A percentile compares a stretch with the other conserved stretches of the same genome.
Conservation (phyloP, 306 rosid species). For the Fagus crenata region DNA sequence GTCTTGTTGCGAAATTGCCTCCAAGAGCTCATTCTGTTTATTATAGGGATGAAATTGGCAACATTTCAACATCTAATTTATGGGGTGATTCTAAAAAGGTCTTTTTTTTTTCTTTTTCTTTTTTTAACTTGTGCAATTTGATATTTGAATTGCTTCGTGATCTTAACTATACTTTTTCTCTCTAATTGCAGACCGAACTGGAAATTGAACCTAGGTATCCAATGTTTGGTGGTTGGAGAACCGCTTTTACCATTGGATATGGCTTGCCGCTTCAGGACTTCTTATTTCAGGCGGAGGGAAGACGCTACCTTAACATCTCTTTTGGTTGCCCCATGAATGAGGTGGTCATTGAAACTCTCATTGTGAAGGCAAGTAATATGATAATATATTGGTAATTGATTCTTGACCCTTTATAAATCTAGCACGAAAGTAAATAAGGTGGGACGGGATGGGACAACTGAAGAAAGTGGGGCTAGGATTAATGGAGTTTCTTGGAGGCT, state of each 20-base stretch:
- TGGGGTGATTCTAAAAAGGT: conserved; percentile 97
- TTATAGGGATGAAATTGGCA: conserved; percentile 94
- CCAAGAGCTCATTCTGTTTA: conserved; percentile 93
- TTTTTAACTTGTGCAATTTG: neutral
- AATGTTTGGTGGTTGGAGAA: conserved; percentile 96
- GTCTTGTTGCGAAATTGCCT: conserved; percentile 85
- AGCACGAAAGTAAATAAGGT: neutral
- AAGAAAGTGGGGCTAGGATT: neutral
- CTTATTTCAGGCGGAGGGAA: conserved; percentile 70
- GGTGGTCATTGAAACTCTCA: conserved; percentile 70
- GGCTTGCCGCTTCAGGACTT: conserved; percentile 88
- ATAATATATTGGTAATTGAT: conserved; percentile 14
- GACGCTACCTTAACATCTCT: conserved; percentile 70
- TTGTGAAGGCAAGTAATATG: conserved; percentile 62
- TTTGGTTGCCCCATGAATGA: conserved; percentile 81
- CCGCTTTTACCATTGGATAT: conserved; percentile 89
- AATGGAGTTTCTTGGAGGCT: conserved; percentile 3
- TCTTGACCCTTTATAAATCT: neutral
- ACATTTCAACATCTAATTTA: conserved; percentile 90
- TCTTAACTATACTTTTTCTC: conserved; percentile 25
- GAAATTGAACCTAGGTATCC: conserved; percentile 97
- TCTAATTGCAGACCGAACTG: conserved; percentile 62
- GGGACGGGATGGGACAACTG: conserved; percentile 6
- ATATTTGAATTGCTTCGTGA: conserved; percentile 12
- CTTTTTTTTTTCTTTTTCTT: neutral